Base-by-base conservation (phyloP, 805 yeast species). In the Spathaspora hagerdaliae region DNA sequence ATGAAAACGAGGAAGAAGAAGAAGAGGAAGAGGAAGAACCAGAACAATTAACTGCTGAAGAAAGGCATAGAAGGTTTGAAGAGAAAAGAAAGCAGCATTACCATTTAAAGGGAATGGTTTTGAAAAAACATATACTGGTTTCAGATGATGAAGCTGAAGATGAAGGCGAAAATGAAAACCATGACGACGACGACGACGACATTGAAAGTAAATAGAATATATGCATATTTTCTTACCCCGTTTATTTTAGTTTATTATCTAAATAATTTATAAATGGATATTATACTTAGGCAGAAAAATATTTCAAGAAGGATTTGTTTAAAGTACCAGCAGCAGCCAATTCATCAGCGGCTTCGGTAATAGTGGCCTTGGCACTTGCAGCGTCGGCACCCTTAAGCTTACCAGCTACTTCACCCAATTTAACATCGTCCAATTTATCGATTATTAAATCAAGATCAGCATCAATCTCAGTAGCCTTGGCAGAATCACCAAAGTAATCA, bases 401-500 rank as follows among this genome's bases (percentile, higher is more conserved):
- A 27, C 67, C 72, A 46, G 96, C 92, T 58, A 86, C 81, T n/a
- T 77, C 81, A 43, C 79, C 82, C 62, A 92, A 80, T 65, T 84
- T 82, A 38, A 78, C 69, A 61, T 92, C 99, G 60, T 86, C 88
- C 52, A 94, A 76, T 52, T 82, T 69, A 47, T 88, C 97, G 55
- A 91, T 77, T 55, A 94, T 74, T 51, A 82, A 73, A 52, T 84
- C 95, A 54, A 89, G 67, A 64, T 94, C 98, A 49, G 81, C 81
- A 53, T 87, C 95, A 55, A 86, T 83, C 48, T 72, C 69, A 48
- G 80, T 74, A 41, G 92, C 77, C 50, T 80, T 79, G 50, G 69
- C 79, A 48, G 83, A 85, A 58, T 84, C 89, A 56, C 94, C 94
- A 56, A 89, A 90, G 79, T 88, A 89, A 47, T 77, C 86, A 56